A percentile compares a stretch with the other conserved stretches of the same genome.
phyloP scores from a whole-genome alignment of 2,329 filamentous ascomycete species.

The Amylocarpus encephaloides region DNA sequence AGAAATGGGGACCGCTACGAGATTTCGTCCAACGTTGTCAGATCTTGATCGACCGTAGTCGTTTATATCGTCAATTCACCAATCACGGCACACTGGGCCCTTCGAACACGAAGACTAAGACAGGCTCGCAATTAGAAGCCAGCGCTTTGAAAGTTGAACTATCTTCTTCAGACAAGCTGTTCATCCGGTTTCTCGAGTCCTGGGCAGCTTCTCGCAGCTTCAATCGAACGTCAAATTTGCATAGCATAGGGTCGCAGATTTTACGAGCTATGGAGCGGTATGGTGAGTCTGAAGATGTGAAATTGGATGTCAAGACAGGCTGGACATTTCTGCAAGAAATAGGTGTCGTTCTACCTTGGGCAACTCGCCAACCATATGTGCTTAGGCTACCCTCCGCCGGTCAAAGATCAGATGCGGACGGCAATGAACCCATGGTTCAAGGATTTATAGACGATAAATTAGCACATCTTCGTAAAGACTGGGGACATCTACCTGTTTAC shows the following conservation, averaged over 20 bases:
- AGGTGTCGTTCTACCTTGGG: constrained; percentile 64
- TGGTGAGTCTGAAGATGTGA: constrained; percentile 46
- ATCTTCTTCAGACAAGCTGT: constrained; percentile 8
- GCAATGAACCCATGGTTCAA: constrained; percentile 32
- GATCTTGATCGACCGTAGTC: constrained; percentile 44
- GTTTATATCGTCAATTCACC: constrained; percentile 43
- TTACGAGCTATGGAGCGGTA: constrained; percentile 59
- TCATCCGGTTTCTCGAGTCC: constrained; percentile 60
- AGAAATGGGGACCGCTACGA: constrained; percentile 7
- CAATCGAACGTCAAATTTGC: constrained; percentile 43
- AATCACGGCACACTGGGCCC: constrained; percentile 44
- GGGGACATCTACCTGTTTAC: constrained; percentile 54
- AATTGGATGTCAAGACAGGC: constrained; percentile 41
- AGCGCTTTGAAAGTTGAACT: constrained; percentile 12
- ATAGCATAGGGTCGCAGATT: constrained; percentile 58
- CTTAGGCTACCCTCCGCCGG: constrained; percentile 48
- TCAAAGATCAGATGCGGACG: constrained; percentile 10
- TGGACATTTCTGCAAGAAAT: constrained; percentile 72
- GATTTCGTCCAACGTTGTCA: constrained; percentile 46
- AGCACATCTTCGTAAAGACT: constrained; percentile 49
- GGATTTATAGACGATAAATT: constrained; percentile 38
- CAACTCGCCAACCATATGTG: constrained; percentile 59
- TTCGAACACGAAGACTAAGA: constrained; percentile 16
- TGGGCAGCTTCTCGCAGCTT: constrained; percentile 58
- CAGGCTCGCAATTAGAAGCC: constrained; percentile 4